Percentiles rank a stretch among this genome's conserved stretches.
Evolutionary conservation across 139 green algal species (phyloP).

Genomic region (Micractinium conductrix): DNA sequence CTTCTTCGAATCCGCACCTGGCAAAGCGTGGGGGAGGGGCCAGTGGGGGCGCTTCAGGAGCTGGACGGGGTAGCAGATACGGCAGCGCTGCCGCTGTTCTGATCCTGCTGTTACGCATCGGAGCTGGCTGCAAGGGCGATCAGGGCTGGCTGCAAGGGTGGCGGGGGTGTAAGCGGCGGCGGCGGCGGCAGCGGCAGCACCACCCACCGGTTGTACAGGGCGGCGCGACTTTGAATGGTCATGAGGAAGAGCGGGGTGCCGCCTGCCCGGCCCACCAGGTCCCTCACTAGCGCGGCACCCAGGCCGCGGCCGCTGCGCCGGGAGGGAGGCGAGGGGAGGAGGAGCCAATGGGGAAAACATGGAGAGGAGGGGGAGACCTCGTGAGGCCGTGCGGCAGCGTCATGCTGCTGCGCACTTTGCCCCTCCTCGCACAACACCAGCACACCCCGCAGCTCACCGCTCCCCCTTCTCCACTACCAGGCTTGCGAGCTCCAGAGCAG

Average conservation of each 20-base stretch:
- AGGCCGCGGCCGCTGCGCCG: not conserved
- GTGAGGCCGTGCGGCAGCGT: too few species aligned
- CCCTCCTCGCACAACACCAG: not conserved
- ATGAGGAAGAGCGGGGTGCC: not conserved
- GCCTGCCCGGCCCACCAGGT: constrained; percentile 1
- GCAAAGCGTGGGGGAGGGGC: too few species aligned
- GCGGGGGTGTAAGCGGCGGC: not conserved
- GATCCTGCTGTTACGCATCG: too few species aligned
- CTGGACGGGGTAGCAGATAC: too few species aligned
- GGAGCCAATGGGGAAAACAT: too few species aligned
- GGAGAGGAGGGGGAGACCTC: too few species aligned
- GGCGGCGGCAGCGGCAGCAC: too few species aligned
- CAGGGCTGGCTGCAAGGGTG: too few species aligned
- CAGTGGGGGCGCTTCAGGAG: too few species aligned
- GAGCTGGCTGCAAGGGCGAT: not conserved
- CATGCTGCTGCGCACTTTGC: not conserved
- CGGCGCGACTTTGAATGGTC: not conserved
- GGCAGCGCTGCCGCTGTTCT: too few species aligned
- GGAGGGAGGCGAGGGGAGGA: not conserved
- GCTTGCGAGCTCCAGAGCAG: constrained; percentile 6
- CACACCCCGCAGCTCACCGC: constrained; percentile 2
- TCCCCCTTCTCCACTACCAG: constrained; percentile 2
- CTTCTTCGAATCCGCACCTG: constrained; percentile 17
- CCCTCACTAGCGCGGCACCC: not conserved
- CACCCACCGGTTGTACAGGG: constrained; percentile 13